Percentiles rank a stretch among this genome's conserved stretches.
phyloP scores from a whole-genome alignment of 1,139 yeast genomes.

The Kodamaea plutei region DNA sequence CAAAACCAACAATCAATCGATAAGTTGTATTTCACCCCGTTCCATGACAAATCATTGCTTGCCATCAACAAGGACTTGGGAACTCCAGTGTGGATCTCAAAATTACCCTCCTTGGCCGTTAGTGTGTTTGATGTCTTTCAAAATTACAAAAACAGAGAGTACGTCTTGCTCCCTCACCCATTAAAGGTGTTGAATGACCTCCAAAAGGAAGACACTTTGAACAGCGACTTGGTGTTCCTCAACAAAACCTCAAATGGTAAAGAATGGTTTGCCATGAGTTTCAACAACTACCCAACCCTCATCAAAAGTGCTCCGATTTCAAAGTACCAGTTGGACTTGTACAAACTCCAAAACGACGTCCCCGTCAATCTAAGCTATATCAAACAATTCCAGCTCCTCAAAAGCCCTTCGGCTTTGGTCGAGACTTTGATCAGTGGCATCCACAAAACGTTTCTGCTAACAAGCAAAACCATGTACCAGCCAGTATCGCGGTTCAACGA shows the following conservation, averaged over 20 bases:
- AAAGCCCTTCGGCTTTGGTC: constrained; percentile 13
- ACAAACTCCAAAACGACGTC: constrained; percentile 17
- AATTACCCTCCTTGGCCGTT: constrained; percentile 63
- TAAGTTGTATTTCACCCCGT: constrained; percentile 75
- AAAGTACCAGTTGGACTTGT: constrained; percentile 44
- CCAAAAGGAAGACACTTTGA: constrained; percentile 24
- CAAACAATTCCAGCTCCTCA: constrained; percentile 18
- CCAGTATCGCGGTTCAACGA: constrained; percentile 32
- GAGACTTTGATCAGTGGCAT: constrained; percentile 48
- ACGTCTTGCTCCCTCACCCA: constrained; percentile 64
- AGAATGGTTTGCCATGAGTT: constrained; percentile 89
- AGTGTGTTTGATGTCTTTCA: constrained; percentile 68
- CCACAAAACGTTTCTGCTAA: constrained; percentile 38
- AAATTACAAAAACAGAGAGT: constrained; percentile 26
- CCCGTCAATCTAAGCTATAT: constrained; percentile 14
- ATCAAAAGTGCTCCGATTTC: constrained; percentile 77
- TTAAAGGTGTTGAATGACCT: constrained; percentile 39
- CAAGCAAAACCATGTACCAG: constrained; percentile 32
- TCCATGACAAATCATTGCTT: constrained; percentile 65
- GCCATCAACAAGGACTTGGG: constrained; percentile 65
- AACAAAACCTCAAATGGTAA: constrained; percentile 56
- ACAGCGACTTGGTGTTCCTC: constrained; percentile 52
- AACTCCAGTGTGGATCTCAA: constrained; percentile 76
- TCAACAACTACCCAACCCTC: constrained; percentile 68
- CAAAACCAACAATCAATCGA: constrained; percentile 57